Evolutionary conservation across 805 yeast species (phyloP).

Genomic region (Schwanniomyces yamadae): DNA sequence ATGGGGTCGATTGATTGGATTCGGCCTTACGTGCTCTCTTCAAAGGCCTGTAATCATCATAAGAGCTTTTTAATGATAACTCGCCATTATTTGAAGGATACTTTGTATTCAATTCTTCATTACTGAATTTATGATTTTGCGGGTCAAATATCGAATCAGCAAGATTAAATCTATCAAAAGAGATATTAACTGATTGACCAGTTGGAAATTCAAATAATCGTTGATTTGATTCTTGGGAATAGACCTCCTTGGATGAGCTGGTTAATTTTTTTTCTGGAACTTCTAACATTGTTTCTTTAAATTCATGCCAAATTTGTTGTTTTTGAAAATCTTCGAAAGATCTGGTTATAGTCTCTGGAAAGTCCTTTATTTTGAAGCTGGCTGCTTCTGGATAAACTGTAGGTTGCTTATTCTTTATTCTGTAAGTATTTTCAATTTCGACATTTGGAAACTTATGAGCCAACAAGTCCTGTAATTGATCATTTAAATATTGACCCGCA

Average conservation of each 20-base stretch:
- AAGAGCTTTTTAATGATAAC: conserved; percentile 41
- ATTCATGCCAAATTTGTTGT: conserved; percentile 60
- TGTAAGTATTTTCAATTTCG: conserved; percentile 40
- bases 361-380: conserved; percentile 18
- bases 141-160: conserved; percentile 79
- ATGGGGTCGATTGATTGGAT: conserved; percentile 29
- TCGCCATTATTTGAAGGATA: conserved; percentile 53
- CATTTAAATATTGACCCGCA: conserved; percentile 67
- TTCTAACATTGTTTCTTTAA: conserved; percentile 69
- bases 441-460: conserved; percentile 25
- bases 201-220: conserved; percentile 73
- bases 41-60: conserved; percentile 69
- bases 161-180: conserved; percentile 57
- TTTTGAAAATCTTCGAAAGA: conserved; percentile 58
- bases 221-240: conserved; percentile 26
- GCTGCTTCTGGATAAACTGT: conserved; percentile 33
- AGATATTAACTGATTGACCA: conserved; percentile 65
- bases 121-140: conserved; percentile 35
- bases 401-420: conserved; percentile 46
- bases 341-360: conserved; percentile 35
- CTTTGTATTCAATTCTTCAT: conserved; percentile 18
- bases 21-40: conserved; percentile 55
- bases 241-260: conserved; percentile 24
- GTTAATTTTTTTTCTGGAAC: conserved; percentile 44
- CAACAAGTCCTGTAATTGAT: conserved; percentile 48